Evolutionary conservation across 1,284 basidiomycete genomes (phyloP), one percentile per base, ranked within the genome.

Genomic region (Psilocybe mexicana): DNA sequence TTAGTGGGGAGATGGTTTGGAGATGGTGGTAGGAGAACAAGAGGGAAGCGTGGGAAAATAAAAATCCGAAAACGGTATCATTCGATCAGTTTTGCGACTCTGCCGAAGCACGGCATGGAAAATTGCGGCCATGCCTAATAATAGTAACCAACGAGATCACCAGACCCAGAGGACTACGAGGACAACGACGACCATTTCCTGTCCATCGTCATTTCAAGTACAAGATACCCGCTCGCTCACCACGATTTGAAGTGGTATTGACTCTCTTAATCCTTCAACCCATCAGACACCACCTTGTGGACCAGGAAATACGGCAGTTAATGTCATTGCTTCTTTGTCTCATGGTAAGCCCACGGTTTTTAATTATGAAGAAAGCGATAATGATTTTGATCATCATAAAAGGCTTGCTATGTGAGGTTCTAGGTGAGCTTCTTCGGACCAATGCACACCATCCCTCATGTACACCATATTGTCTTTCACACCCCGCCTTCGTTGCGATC

Each of bases 281-380:
- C 38, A n/a, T 3, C 7, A 40, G 3, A 3, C n/a, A 40, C 38
- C 38, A 40, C 6, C 14, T 40, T 40, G 7, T 42, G 56, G 69
- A 10, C 70, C 71, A 33, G 75, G 76, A 26, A 77, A 77, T 1
- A 69, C 72, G 50, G 73, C 62, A 0, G 87, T 88, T 0, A 86
- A 90, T 64, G 79, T 92, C 42, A 76, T 92, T 14, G 80, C 88
- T 0, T 92, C 90, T 0, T 75, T 92, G 8, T 81, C 88, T 0
- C 87, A 88, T 60, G 87, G 86, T 85, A 59, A 48, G 69, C 60
- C 0, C 35, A 7, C 6, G 28, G 33, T 10, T 43, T 45, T 28
- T 24, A 12, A 30, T 46, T 24, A 51, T 33, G 33, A 18, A 7
- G 14, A 2, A 43, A 42, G 23, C 46, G 36, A 57, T 36, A 36